Evolutionary conservation across 1,139 yeast species (phyloP), one percentile per base, ranked within the genome.

Genomic region (Pichia sorboxylosa): DNA sequence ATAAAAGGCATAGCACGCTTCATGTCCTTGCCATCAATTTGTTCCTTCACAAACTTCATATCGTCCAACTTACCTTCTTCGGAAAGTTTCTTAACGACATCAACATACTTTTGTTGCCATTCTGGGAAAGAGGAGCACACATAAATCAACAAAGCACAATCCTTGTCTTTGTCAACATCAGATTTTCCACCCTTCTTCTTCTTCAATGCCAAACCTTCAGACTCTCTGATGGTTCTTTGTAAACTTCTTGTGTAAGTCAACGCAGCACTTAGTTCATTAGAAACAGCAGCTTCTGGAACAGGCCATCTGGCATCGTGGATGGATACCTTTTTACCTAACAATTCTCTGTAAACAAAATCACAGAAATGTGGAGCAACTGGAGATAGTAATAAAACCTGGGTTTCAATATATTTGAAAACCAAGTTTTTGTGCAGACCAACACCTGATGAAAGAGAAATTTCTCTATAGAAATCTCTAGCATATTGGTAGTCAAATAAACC

Each of bases 1-100:
- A 90, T 87, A 57, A 87, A 90, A 39, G 97, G 97, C 98, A 92
- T 90, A 41, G 94, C 97, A 47, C 93, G 77, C 69, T 85, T 85
- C 79, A 87, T 74, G 48, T 80, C 90, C 55, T 73, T 75, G 42
- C 80, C 80, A 25, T 49, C 51, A 38, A 80, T 75, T 51, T 62
- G 70, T 43, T 70, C 66, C 54, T 69, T 77, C 43, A 80, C 63
- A 36, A 58, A 59, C 47, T 67, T 68, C 58, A 66, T 75, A 52
- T 79, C 85, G 40, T 73, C 64, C 47, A 80, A 63, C 21, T 67
- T 56, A 18, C 71, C 73, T 30, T 55, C 57, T 44, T 79, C 90
- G 52, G 80, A 82, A 45, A 85, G 67, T 45, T 80, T 78, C 48
- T 85, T 73, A 24, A 84, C 92, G 38, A 90, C 59, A 44, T 82